Percentiles rank a stretch among this genome's conserved stretches.
Conservation (phyloP, 768 basidiomycete species). For the Suillus sp. region DNA sequence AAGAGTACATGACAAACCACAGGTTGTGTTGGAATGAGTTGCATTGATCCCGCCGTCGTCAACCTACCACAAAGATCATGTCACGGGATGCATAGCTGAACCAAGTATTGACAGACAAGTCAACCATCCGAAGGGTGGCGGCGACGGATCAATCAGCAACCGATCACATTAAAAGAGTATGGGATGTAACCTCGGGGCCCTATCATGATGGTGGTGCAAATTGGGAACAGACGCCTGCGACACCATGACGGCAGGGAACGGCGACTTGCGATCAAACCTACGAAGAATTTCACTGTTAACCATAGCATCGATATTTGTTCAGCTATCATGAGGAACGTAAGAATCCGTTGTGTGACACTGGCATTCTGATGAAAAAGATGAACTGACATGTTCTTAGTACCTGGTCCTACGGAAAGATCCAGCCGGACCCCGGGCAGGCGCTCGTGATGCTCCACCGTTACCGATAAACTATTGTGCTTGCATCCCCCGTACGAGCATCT, state of each 20-base stretch:
- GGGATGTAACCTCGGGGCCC: neutral
- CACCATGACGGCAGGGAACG: neutral
- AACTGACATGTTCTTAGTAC: neutral
- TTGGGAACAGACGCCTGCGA: neutral
- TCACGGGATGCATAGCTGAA: neutral
- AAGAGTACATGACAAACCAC: neutral
- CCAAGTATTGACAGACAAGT: neutral
- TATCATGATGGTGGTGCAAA: neutral
- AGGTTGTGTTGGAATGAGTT: neutral
- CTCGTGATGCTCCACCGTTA: neutral
- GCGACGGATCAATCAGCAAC: neutral
- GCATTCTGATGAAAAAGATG: neutral
- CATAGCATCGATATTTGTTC: neutral
- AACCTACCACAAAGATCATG: no score
- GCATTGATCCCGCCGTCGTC: neutral
- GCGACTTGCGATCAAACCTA: neutral
- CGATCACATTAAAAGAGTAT: neutral
- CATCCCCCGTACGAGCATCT: neutral
- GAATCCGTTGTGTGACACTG: neutral
- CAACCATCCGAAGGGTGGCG: neutral
- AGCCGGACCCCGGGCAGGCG: neutral
- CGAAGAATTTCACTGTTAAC: no score
- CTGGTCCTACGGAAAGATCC: neutral
- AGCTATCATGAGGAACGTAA: neutral
- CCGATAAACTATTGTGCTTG: neutral